These are phyloP conservation scores for Capsicum pubescens DNA, from an alignment of 257 asterid species.

Conservation along the genomic window DNA sequence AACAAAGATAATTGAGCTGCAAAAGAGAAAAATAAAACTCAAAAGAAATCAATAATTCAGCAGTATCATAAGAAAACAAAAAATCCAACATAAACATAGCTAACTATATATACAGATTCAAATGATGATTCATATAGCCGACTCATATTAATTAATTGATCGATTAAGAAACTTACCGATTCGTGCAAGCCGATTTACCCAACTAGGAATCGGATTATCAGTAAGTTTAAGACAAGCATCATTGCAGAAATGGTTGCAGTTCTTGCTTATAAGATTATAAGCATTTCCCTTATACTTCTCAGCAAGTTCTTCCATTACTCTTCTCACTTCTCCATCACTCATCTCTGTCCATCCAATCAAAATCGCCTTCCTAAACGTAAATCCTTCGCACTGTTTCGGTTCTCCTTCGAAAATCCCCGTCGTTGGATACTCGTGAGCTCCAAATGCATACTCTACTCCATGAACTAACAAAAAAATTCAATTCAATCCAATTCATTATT, in stretches of 20 bases:
- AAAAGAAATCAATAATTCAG: not conserved
- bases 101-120: not conserved
- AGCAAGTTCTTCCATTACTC: conserved; percentile 49
- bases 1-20: not conserved
- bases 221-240: conserved; percentile 52
- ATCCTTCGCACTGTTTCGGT: conserved; percentile 57
- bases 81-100: not conserved
- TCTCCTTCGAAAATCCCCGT: conserved; percentile 61
- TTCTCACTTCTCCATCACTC: conserved; percentile 40
- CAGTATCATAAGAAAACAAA: not conserved
- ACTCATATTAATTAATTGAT: not conserved
- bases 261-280: conserved; percentile 50
- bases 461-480: conserved; percentile 41
- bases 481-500: not conserved
- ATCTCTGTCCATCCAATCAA: conserved; percentile 58
- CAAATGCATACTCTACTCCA: conserved; percentile 58
- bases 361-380: conserved; percentile 55
- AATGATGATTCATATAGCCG: not conserved
- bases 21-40: not conserved
- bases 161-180: conserved; percentile 38
- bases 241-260: conserved; percentile 58
- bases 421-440: conserved; percentile 55
- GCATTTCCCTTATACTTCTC: conserved; percentile 51
- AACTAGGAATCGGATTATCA: conserved; percentile 49
- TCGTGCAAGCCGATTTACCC: conserved; percentile 59